Base-by-base conservation (phyloP, 2,329 filamentous ascomycete genomes). In the Elsinoe arachidis region DNA sequence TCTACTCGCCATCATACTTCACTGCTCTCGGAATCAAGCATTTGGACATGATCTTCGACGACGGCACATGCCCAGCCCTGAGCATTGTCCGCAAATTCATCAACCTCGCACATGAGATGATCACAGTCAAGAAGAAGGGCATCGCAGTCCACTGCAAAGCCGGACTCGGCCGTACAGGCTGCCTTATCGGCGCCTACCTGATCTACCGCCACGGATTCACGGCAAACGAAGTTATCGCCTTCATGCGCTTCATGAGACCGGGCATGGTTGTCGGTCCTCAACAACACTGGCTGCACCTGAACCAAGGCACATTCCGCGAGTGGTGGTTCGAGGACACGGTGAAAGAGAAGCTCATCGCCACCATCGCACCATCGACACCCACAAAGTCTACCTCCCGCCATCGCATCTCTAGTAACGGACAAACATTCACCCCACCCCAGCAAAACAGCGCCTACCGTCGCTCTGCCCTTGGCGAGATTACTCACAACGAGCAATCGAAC, bases 71-170 rank as follows among this genome's bases (percentile, higher is more conserved):
- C 71, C 93, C 93, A 19, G 85, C 90, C 1, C 77, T 99, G 55
- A 83, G 83, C 15, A 85, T 91, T n/a, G 93, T 99, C 26, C 85
- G 89, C 64, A 91, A 91, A 69, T 99, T 99, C 70, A 92, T 99
- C 72, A 89, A 89, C 64, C 80, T 99, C 59, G 91, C 93, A 1
- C 93, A 97, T 68, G 88, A 95, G 69, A 96, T 87, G 73, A 99
- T 99, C 68, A 91, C 86, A 0, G 80, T 91, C 53, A 88, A 87
- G 75, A 90, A 91, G 74, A 91, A 90, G 79, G 88, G 86, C 46
- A 96, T 99, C 63, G 93, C 93, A 3, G 93, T 99, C 5, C 93
- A 99, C 75, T 99, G 93, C 82, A 99, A 99, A 76, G 93, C 93
- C 66, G 93, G 93, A 49, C 83, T 99, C 17, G 93, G 93, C 26